Evolutionary conservation across 305 asterid genomes (phyloP), one percentile per base, ranked within the genome.

Genomic region (Fraxinus latifolia): DNA sequence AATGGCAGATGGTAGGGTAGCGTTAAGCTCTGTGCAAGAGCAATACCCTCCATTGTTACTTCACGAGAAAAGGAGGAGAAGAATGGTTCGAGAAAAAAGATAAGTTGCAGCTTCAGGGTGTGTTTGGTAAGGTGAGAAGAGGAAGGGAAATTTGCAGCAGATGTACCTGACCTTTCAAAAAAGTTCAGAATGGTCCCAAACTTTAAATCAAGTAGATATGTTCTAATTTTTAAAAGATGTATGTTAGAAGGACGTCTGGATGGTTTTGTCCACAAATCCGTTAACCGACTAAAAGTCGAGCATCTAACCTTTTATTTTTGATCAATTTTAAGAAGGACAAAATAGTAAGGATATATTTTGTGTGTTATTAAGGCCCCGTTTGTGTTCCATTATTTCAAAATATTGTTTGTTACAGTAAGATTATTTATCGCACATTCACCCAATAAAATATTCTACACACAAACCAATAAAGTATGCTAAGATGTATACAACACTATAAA

Each of bases 1-100:
- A 85, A 31, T 25, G 83, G 83, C 3, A 47, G 85, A 9, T 79
- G 85, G 78, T 50, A 83, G 3, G 83, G 77, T n/a, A 75, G 74
- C 72, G 85, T 37, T 75, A 33, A 68, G 84, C 83, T 34, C 62
- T 80, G 87, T 42, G 88, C 87, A 79, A 81, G 15, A 72, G 89
- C 86, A 37, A 83, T 84, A 85, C 85, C 90, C 89, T 83, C 92
- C 92, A 90, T 90, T 72, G 83, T 25, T 79, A 82, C 36, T 58
- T 53, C 78, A 8, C 19, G 70, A 76, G 29, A 32, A 73, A 34
- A 8, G 29, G 2, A 14, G 29, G 4, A 11, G 47, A 75, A 58
- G 60, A 77, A 47, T 5, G 12, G 8, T 31, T 27, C 7, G 32
- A 53, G 82, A 37, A 68, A n/a, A 50, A n/a, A 50, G 81, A 71